Conservation (phyloP, 2,329 filamentous ascomycete genomes). For the Cladosporium sp. region DNA sequence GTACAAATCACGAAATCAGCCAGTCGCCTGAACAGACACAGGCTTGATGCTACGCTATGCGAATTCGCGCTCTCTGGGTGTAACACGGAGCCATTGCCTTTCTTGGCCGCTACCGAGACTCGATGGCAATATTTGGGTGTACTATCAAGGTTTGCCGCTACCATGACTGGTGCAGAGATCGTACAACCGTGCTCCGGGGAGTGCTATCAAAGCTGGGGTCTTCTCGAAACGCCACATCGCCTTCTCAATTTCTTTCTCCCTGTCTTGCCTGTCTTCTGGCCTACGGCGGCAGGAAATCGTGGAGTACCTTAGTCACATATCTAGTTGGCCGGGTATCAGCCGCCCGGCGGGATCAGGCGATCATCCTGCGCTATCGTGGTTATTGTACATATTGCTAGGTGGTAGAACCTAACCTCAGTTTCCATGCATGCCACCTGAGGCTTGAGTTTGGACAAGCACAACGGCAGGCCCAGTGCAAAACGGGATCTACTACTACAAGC, state of each 20-base stretch:
- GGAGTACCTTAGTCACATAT: conserved; percentile 10
- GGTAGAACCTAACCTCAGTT: background rate
- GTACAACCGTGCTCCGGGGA: conserved; percentile 2
- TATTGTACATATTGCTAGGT: background rate
- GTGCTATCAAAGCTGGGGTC: conserved; percentile 10
- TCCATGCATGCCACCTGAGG: conserved; percentile 9
- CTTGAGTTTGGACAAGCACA: conserved; percentile 16
- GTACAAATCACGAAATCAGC: background rate
- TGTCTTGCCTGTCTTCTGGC: background rate
- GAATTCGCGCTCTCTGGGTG: background rate
- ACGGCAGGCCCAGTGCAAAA: background rate
- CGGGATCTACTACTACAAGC: conserved; percentile 7
- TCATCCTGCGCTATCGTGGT: background rate
- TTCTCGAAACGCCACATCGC: conserved; percentile 11
- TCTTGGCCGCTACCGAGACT: conserved; percentile 5
- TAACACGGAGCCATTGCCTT: conserved; percentile 12
- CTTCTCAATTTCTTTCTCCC: conserved; percentile 6
- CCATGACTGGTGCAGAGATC: conserved; percentile 9
- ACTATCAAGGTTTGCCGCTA: conserved; percentile 13
- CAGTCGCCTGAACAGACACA: conserved; percentile 1
- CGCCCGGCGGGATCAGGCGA: background rate
- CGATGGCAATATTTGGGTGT: background rate
- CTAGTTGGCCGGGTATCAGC: background rate
- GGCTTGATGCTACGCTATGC: conserved; percentile 8
- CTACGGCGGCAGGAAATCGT: conserved; percentile 4